Base-by-base conservation (phyloP, 345 rosid species). In the Populus simonii region DNA sequence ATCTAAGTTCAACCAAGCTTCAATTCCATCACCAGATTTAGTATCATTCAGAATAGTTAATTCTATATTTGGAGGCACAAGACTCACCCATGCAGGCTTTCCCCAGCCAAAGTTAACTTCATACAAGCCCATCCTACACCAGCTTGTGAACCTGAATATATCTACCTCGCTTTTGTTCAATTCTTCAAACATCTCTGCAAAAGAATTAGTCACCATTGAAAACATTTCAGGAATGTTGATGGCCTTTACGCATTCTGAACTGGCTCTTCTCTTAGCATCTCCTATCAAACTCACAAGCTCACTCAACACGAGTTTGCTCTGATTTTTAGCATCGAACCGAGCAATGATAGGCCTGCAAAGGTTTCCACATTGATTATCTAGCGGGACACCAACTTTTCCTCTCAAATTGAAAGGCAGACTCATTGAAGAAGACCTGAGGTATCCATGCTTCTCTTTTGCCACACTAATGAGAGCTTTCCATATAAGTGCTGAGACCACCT, bases 11-110 rank as follows among this genome's bases (percentile, higher is more conserved):
- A 73, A n/a, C 76, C 55, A 73, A 13, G 68, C 68, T 18, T 73
- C 76, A 12, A 73, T 57, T 23, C 76, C 76, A n/a, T 73, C 59
- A 18, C 59, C 59, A 53, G 20, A 53, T 53, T 20, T 53, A n/a
- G 7, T 18, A 8, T 53, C 59, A 22, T 53, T 53, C 59, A 53
- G 59, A 20, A 18, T 2, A 53, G n/a, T 53, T 18, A 53, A 0
- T 18, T 53, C 23, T 18, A 18, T 7, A 2, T 22, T 20, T 7
- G 20, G 20, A 20, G 18, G 20, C 59, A 18, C 20, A 6, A 8
- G 0, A 53, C 59, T 53, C 59, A 7, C 7, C 59, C 59, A 53
- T 53, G 59, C 59, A 53, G 59, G 59, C 23, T 53, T 0, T 20
- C 59, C 59, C 59, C 59, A 53, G 23, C 59, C 59, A 20, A 53